phyloP scores from a whole-genome alignment of 768 basidiomycete species.

The Crassisporium funariophilum region DNA sequence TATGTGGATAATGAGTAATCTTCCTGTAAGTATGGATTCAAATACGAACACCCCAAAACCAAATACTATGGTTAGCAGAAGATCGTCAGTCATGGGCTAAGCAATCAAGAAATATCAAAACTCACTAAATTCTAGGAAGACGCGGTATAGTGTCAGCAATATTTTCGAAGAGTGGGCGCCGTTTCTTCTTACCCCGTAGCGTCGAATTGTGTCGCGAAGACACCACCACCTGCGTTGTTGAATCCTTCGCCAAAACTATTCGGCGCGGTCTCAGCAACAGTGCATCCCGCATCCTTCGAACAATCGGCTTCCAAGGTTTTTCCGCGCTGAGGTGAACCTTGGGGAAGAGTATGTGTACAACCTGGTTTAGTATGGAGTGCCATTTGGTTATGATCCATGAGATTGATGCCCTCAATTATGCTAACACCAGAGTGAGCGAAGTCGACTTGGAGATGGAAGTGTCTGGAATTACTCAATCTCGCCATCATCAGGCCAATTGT shows the following conservation, averaged over 20 bases:
- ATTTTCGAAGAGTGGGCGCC: no score
- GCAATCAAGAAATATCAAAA: neutral
- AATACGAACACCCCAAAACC: slow-evolving; percentile 48
- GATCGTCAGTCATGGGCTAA: neutral
- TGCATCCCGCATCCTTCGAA: slow-evolving; percentile 41
- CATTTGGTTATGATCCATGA: slow-evolving; percentile 51
- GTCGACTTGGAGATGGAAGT: neutral
- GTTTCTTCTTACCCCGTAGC: slow-evolving; percentile 43
- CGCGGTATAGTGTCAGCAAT: no score
- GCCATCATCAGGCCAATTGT: slow-evolving; percentile 44
- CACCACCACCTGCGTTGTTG: slow-evolving; percentile 51
- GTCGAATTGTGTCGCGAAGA: slow-evolving; percentile 71
- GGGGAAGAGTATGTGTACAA: slow-evolving; percentile 33
- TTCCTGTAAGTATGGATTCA: neutral
- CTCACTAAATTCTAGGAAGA: slow-evolving; percentile 18
- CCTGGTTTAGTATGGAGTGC: slow-evolving; percentile 51
- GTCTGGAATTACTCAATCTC: slow-evolving; percentile 37
- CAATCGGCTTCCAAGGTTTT: slow-evolving; percentile 32
- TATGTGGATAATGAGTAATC: slow-evolving; percentile 18
- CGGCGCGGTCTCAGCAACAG: slow-evolving; percentile 41
- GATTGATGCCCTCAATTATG: slow-evolving; percentile 65
- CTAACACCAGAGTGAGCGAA: slow-evolving; percentile 10
- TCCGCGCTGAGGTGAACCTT: slow-evolving; percentile 31
- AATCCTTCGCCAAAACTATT: slow-evolving; percentile 52
- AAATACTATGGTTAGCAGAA: slow-evolving; percentile 34